Evolutionary conservation across 2,329 filamentous ascomycete species (phyloP), one percentile per base, ranked within the genome.

Genomic region (Truncatella angustata): DNA sequence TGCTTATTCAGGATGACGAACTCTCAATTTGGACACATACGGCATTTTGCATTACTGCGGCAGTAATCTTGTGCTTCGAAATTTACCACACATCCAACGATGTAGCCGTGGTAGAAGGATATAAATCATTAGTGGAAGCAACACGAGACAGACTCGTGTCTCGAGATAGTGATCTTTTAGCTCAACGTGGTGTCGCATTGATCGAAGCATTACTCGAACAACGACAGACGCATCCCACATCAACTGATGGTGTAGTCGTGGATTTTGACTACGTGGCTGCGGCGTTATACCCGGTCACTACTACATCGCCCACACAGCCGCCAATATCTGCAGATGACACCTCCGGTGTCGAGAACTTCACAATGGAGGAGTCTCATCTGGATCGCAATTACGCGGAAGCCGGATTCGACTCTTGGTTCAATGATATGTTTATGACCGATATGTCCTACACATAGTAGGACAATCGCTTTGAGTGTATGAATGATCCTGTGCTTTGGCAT

Each of bases 21-120:
- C 42, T 45, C 23, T 45, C 42, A 21, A 45, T 45, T 24, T 45
- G 42, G 42, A 45, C 42, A 12, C 42, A 45, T 26, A 45, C 42
- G 14, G 42, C 42, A 16, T 45, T 45, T 12, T 45, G 42, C 11
- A 45, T 45, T 24, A 45, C 42, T 10, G 42, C 42, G 6, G 42
- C 42, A 4, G 42, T 45, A 5, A 45, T 45, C 12, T n/a, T 45
- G 11, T 45, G 42, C 23, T 45, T 45, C n/a, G 42, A 45, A n/a
- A 45, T 45, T 10, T 28, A 32, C 14, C 23, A 32, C 5, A 23
- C n/a, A 24, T 28, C 16, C 6, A 24, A 32, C 11, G 21, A 45
- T 10, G 4, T 10, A 6, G 6, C 42, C 4, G 12, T 14, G 9
- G n/a, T 23, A 3, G 23, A 6, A 2, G 14, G 12, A 7, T 23